These are phyloP conservation scores for Mimosa pudica DNA, from an alignment of 306 rosid genomes.

Conservation along the genomic window DNA sequence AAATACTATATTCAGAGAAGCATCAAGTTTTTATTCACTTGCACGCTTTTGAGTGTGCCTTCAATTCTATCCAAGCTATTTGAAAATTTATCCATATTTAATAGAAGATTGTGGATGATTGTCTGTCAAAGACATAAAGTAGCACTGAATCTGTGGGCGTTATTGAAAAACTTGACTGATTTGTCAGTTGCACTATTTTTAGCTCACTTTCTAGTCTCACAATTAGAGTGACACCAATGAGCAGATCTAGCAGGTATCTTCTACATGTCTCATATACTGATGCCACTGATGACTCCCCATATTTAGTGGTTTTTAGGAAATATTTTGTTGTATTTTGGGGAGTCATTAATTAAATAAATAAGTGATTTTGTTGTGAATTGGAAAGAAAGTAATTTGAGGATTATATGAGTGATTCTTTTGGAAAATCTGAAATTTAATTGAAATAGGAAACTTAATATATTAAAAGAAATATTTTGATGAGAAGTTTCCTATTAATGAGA, in stretches of 20 bases:
- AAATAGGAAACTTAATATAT: too few relatives aligned
- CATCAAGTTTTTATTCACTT: not conserved
- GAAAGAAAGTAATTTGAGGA: too few relatives aligned
- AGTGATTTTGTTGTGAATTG: too few relatives aligned
- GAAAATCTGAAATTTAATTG: too few relatives aligned
- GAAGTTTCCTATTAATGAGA: too few relatives aligned
- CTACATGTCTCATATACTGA: slow-evolving; percentile 7
- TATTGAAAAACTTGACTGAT: slow-evolving; percentile 17
- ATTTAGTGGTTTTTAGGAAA: too few relatives aligned
- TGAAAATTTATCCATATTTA: not conserved
- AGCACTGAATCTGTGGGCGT: slow-evolving; percentile 21
- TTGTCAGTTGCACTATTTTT: slow-evolving; percentile 18
- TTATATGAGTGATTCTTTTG: too few relatives aligned
- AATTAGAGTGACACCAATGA: not conserved
- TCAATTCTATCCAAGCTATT: not conserved
- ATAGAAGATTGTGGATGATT: not conserved
- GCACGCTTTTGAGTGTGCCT: not conserved
- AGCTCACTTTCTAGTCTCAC: slow-evolving; percentile 13
- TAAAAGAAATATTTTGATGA: too few relatives aligned
- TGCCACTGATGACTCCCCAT: not conserved
- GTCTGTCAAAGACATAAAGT: not conserved
- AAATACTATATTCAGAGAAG: not conserved
- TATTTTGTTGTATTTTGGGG: too few relatives aligned
- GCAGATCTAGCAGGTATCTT: not conserved
- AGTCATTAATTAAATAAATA: too few relatives aligned